Evolutionary conservation across 2,329 filamentous ascomycete genomes (phyloP), one percentile per base, ranked within the genome.

Genomic region (Fonsecaea pedrosoi): DNA sequence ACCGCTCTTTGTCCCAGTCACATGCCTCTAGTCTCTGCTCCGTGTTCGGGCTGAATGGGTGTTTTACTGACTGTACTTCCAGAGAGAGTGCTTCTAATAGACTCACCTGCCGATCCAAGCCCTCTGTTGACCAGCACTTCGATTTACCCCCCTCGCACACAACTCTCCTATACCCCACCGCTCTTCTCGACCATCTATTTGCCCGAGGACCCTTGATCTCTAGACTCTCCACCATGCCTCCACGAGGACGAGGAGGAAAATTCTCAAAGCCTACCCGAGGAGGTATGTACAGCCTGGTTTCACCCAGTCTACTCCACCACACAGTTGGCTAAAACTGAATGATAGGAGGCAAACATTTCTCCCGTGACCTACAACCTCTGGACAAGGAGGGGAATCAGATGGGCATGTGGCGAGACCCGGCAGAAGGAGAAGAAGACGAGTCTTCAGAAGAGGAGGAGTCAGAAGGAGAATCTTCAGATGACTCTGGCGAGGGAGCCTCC

Each of bases 201-300:
- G 42, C 18, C n/a, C 25, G 15, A 18, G 10, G 25, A 25, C 45
- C 15, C 30, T n/a, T n/a, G 12, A 34, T 35, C 8, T 25, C 55
- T 15, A 21, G 12, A n/a, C 8, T 40, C n/a, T 53, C 25, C 66
- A 75, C 48, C 34, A 82, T 82, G 80, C 74, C 80, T 48, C 80
- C 79, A 67, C 78, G 92, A 77, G 93, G 92, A 74, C 91, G 94
- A 77, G 93, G 91, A 75, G 92, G 94, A 81, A 98, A 98, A 82
- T 97, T 94, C 80, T 91, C 89, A 83, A 98, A 97, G 84, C 92
- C 90, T 73, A 93, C 92, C 74, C 87, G 94, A 81, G 94, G 94
- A 85, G 94, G 94, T 94, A 82, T n/a, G 37, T 54, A 54, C 42
- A 56, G 53, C 18, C 62, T 15, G 12, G 10, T 61, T 55, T 25